Percentiles rank a stretch among this genome's conserved stretches.
Evolutionary conservation across 305 asterid genomes (phyloP).

Genomic region (Fraxinus nigra): DNA sequence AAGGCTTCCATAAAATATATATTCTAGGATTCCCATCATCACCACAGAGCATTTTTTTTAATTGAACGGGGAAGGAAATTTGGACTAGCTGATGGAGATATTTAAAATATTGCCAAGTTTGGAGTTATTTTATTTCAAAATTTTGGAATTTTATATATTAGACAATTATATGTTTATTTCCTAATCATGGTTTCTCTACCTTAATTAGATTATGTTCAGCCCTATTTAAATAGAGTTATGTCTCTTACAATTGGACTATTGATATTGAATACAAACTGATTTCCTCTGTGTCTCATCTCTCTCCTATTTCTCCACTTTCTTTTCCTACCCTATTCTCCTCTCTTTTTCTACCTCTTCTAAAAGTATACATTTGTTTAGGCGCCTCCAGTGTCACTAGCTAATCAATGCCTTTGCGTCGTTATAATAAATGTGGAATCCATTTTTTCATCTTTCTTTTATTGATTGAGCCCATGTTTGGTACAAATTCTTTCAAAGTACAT

Average conservation of each 20-base stretch:
- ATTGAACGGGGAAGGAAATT: background rate
- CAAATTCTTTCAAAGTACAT: too few species aligned
- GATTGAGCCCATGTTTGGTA: background rate
- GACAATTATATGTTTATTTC: background rate
- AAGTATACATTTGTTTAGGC: background rate
- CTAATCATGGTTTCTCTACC: background rate
- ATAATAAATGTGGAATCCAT: background rate
- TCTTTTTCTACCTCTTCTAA: background rate
- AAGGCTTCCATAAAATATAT: background rate
- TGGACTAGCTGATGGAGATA: background rate
- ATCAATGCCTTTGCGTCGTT: background rate
- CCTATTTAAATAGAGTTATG: background rate
- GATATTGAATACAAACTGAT: background rate
- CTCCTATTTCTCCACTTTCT: background rate
- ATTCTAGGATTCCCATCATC: background rate
- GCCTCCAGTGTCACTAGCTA: background rate
- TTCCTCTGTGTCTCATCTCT: background rate
- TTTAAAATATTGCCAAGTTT: background rate
- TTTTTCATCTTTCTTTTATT: background rate
- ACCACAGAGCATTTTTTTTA: background rate
- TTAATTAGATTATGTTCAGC: background rate
- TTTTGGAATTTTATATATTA: background rate
- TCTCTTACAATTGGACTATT: background rate
- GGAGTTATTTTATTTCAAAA: background rate
- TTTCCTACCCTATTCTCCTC: background rate